Evolutionary conservation across 495 filamentous ascomycete species (phyloP).

Genomic region (Letharia lupina): DNA sequence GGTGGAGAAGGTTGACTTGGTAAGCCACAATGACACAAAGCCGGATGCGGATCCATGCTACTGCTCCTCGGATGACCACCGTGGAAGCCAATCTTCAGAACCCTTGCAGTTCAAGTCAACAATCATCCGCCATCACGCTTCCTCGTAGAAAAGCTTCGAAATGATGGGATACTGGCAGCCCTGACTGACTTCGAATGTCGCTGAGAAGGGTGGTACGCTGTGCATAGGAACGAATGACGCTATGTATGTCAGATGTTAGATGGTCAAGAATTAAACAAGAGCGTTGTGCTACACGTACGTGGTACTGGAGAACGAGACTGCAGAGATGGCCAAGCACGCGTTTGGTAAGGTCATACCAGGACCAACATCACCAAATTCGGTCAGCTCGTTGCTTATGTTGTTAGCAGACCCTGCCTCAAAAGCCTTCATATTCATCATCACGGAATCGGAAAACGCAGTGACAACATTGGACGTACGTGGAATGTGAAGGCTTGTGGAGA

Average conservation of each 20-base stretch:
- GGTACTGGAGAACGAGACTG: not conserved
- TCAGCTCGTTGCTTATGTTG: not conserved
- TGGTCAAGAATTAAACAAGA: not conserved
- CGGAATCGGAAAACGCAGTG: not conserved
- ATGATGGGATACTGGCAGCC: not conserved
- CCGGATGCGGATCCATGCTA: not conserved
- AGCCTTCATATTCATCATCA: not conserved
- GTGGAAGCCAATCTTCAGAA: not conserved
- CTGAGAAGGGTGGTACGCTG: not conserved
- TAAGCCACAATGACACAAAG: not conserved
- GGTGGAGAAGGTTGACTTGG: not conserved
- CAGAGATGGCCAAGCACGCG: not conserved
- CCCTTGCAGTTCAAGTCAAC: not conserved
- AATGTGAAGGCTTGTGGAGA: not conserved
- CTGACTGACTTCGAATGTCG: not conserved
- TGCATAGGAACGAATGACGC: not conserved
- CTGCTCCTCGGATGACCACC: not conserved
- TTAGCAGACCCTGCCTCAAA: not conserved
- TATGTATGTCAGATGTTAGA: not conserved
- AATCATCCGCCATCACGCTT: not conserved
- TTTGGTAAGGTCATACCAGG: not conserved
- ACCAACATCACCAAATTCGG: not conserved
- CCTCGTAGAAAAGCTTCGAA: not conserved
- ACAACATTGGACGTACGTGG: not conserved
- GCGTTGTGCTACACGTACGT: not conserved